Evolutionary conservation across 768 basidiomycete genomes (phyloP).

Genomic region (Mycena amicta): DNA sequence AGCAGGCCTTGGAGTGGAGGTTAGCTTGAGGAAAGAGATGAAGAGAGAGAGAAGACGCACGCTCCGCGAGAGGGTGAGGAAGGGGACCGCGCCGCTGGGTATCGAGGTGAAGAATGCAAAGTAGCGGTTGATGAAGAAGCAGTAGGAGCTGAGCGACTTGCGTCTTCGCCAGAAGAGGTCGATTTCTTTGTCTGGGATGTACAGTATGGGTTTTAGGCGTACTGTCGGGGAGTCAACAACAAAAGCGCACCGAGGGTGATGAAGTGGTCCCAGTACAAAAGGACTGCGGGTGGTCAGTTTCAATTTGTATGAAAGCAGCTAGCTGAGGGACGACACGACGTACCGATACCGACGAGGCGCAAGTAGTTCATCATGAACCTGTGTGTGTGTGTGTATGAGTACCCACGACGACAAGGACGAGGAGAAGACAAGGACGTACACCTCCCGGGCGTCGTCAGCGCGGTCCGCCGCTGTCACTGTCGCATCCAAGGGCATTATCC

Average conservation of each 20-base stretch:
- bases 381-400: too few relatives aligned
- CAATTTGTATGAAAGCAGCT: background rate
- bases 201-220: background rate
- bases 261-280: slow-evolving; percentile 15
- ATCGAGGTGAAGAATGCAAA: slow-evolving; percentile 21
- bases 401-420: too few relatives aligned
- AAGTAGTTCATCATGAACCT: slow-evolving; percentile 3
- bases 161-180: slow-evolving; percentile 31
- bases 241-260: slow-evolving; percentile 2
- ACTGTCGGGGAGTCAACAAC: background rate
- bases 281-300: background rate
- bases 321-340: background rate
- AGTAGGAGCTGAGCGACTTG: slow-evolving; percentile 21
- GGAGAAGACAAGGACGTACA: too few relatives aligned
- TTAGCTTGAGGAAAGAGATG: background rate
- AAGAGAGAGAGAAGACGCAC: background rate
- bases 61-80: background rate
- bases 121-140: slow-evolving; percentile 39
- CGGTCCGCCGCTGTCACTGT: too few relatives aligned
- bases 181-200: slow-evolving; percentile 4
- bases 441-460: too few relatives aligned
- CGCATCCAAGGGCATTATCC: too few relatives aligned
- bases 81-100: background rate
- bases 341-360: background rate
- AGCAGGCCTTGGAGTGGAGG: background rate